A percentile compares a stretch with the other conserved stretches of the same genome.
Conservation (phyloP, 140 eudicot genomes). For the Stevia rebaudiana region DNA sequence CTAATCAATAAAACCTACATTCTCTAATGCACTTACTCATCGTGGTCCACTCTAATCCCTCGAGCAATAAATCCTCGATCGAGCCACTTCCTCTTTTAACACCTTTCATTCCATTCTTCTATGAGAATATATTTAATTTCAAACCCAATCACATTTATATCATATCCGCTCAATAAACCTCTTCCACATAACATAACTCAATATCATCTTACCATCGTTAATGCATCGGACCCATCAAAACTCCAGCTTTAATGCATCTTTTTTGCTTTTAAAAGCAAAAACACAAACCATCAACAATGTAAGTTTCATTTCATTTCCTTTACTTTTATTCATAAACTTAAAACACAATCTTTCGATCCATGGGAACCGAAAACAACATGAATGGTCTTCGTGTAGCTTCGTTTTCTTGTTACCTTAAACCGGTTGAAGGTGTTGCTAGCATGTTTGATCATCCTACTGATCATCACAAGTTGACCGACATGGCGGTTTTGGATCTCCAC, state of each 20-base stretch:
- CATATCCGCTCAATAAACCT: constrained; percentile 18
- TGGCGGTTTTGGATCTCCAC: constrained; percentile 26
- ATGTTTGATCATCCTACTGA: constrained; percentile 35
- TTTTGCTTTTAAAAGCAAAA: constrained; percentile 23
- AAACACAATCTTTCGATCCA: not conserved
- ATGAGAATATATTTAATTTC: constrained; percentile 25
- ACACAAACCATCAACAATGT: not conserved
- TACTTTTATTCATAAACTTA: not conserved
- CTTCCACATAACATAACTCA: constrained; percentile 5
- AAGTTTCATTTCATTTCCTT: too few species aligned
- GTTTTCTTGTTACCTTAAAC: constrained; percentile 63
- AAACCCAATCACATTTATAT: constrained; percentile 25
- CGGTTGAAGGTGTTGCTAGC: constrained; percentile 30
- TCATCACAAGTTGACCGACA: constrained; percentile 16
- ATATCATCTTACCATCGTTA: constrained; percentile 18
- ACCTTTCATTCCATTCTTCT: constrained; percentile 23
- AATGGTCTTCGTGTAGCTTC: constrained; percentile 61
- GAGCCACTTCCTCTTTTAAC: constrained; percentile 27
- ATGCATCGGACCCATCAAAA: constrained; percentile 25
- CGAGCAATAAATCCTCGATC: constrained; percentile 24
- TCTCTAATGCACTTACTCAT: constrained; percentile 19
- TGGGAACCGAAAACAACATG: constrained; percentile 34
- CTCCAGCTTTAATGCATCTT: not conserved
- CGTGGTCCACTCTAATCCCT: constrained; percentile 27
- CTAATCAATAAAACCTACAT: constrained; percentile 21